Conservation (phyloP, 352 stramenopile species). For the Thalassiosira hispida region DNA sequence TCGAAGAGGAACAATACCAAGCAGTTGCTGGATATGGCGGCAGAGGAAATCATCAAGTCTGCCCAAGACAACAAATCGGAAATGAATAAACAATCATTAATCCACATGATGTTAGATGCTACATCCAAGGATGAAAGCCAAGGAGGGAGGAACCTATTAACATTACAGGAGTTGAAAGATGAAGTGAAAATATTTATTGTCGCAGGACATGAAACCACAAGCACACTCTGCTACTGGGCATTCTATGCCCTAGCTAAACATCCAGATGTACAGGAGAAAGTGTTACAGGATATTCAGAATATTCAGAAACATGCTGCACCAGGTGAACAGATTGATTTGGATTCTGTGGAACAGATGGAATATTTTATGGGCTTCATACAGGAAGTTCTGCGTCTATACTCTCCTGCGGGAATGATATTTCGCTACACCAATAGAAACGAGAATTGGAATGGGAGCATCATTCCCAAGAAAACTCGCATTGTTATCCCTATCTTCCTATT, state of each 20-base stretch:
- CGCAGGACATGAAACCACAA: slow-evolving; percentile 70
- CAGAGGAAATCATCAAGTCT: too few relatives aligned
- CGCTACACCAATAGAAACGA: slow-evolving; percentile 28
- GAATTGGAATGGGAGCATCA: slow-evolving; percentile 48
- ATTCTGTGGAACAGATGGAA: slow-evolving; percentile 62
- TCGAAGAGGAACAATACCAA: too few relatives aligned
- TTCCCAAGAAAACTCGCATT: slow-evolving; percentile 55
- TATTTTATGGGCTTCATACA: slow-evolving; percentile 73
- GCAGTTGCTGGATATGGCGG: too few relatives aligned
- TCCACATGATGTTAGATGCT: too few relatives aligned
- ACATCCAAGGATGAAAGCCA: slow-evolving; percentile 50
- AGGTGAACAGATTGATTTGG: slow-evolving; percentile 46
- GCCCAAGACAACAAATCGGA: slow-evolving; percentile 13
- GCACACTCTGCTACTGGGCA: slow-evolving; percentile 58
- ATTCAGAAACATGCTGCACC: slow-evolving; percentile 42
- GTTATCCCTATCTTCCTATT: slow-evolving; percentile 61
- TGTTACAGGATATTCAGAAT: slow-evolving; percentile 56
- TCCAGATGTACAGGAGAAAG: slow-evolving; percentile 53
- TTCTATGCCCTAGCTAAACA: slow-evolving; percentile 58
- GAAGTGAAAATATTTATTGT: slow-evolving; percentile 70
- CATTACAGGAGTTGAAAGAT: slow-evolving; percentile 51
- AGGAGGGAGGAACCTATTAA: slow-evolving; percentile 23
- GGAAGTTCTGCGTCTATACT: slow-evolving; percentile 70
- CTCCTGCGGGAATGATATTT: slow-evolving; percentile 56
- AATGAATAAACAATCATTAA: too few relatives aligned